Base-by-base conservation (phyloP, 139 green algal species). In the Chlamydomonas asymmetrica region DNA sequence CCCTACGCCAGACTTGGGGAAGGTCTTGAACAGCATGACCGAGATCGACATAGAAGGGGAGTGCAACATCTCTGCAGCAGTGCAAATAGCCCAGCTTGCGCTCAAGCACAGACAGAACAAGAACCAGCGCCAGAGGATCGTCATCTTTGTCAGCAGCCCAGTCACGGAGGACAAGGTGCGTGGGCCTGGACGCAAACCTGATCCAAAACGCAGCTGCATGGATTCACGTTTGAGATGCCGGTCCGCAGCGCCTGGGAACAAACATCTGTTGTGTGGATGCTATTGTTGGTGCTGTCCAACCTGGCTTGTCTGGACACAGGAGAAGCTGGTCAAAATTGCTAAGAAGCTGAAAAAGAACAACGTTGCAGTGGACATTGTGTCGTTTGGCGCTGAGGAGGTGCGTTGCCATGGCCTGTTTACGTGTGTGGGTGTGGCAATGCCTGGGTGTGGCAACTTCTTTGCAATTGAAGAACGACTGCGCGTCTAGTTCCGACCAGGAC, bases 331-430 rank as follows among this genome's bases (percentile, higher is more conserved):
- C 10, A 96, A 96, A 84, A 97, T 98, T 37, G 97, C 88, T 39
- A 99, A 99, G 90, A 98, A 98, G 88, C 84, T 99, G 40, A 99
- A 99, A 87, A 99, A 99, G 85, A 99, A 99, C 89, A 99, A 98
- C 73, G 95, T 99, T 31, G 95, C 97, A 1, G 90, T 99, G 32
- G 97, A 99, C 79, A 82, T 99, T 10, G 90, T 99, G 23, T 89
- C 72, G 78, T 99, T 98, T 81, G 95, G 92, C 2, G 84, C 78
- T 20, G 84, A 84, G 45, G 73, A 78, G 9, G 78, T n/a, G n/a
- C n/a, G n/a, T n/a, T n/a, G n/a, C n/a, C n/a, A n/a, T n/a, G n/a
- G n/a, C n/a, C n/a, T n/a, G n/a, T n/a, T n/a, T n/a, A n/a, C n/a
- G n/a, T n/a, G n/a, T n/a, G n/a, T n/a, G n/a, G n/a, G n/a, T n/a